These are phyloP conservation scores for Gossypium arboreum DNA, from an alignment of 345 rosid genomes.

Conservation along the genomic window DNA sequence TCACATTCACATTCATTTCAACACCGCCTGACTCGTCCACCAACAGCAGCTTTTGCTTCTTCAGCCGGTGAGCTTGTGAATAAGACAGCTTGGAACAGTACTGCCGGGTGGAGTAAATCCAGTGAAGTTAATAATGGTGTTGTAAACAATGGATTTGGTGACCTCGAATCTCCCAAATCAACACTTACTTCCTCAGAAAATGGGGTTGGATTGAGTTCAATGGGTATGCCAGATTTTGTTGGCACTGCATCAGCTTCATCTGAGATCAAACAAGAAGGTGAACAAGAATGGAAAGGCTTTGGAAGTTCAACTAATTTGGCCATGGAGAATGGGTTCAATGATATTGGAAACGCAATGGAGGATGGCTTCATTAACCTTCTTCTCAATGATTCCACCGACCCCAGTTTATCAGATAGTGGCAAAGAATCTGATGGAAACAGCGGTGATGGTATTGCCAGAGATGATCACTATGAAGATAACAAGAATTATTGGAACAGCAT, in stretches of 20 bases:
- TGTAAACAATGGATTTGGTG: neutral
- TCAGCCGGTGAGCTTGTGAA: conserved; percentile 25
- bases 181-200: conserved; percentile 69
- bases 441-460: neutral
- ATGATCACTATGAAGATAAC: conserved; percentile 49
- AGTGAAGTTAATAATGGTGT: neutral
- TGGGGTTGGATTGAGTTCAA: conserved; percentile 10
- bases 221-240: conserved; percentile 47
- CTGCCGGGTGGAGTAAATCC: no score
- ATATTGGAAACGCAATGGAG: conserved; percentile 39
- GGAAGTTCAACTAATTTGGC: conserved; percentile 27
- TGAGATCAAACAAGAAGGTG: conserved; percentile 52
- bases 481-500: conserved; percentile 94
- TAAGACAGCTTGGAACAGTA: conserved; percentile 23
- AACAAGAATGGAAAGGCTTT: conserved; percentile 52
- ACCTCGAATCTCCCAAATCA: conserved; percentile 79
- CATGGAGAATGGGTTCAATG: conserved; percentile 35
- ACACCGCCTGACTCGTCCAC: conserved; percentile 11
- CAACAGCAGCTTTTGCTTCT: conserved; percentile 3
- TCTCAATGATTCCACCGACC: conserved; percentile 47
- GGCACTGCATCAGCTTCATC: conserved; percentile 46
- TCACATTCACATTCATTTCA: conserved; percentile 48
- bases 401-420: conserved; percentile 41
- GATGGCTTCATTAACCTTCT: conserved; percentile 80
- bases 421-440: conserved; percentile 36